Base-by-base conservation (phyloP, 2,329 filamentous ascomycete species). In the Talaromyces sp. region DNA sequence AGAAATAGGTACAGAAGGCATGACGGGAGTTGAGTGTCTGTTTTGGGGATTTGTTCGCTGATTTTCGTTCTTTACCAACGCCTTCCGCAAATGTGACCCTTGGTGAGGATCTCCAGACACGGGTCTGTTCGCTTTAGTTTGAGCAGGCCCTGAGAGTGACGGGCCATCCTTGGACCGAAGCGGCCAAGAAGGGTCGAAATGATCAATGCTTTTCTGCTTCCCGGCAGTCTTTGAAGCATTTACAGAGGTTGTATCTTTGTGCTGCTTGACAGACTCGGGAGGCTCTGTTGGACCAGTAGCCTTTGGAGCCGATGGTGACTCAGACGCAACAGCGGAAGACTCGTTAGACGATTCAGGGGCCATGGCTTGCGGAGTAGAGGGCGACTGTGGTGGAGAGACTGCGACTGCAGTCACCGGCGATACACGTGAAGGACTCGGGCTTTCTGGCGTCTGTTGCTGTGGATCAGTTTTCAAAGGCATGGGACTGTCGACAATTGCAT, bases 401-500 rank as follows among this genome's bases (percentile, higher is more conserved):
- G 52, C 49, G 32, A 50, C 27, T 24, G 46, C 55, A 9, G 60
- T 35, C 27, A 58, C 58, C 46, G 56, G 27, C 13, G 46, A 53
- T 17, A 54, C 17, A 46, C 24, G 13, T 31, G 46, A 24, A 21
- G 53, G 53, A 49, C 24, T 55, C n/a, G 69, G 63, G 54, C 64
- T 67, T 9, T 65, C 65, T 32, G 65, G 63, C 43, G 32, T 50
- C 53, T 59, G 52, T n/a, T 55, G 53, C 35, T 56, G 38, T 46
- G 61, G 55, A 9, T 46, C 43, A n/a, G 52, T 24, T 32, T 60
- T 52, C 14, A 35, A 9, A 14, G 59, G 55, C 2, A 64, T 19
- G n/a, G 71, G 72, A 55, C 72, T 75, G 58, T 75, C 74, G 9
- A 79, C 72, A 63, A 81, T 80, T 13, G 79, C 79, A 67, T 81